These are phyloP conservation scores for Tinospora cordifolia DNA, from an alignment of 164 flowering plant genomes.

Conservation along the genomic window DNA sequence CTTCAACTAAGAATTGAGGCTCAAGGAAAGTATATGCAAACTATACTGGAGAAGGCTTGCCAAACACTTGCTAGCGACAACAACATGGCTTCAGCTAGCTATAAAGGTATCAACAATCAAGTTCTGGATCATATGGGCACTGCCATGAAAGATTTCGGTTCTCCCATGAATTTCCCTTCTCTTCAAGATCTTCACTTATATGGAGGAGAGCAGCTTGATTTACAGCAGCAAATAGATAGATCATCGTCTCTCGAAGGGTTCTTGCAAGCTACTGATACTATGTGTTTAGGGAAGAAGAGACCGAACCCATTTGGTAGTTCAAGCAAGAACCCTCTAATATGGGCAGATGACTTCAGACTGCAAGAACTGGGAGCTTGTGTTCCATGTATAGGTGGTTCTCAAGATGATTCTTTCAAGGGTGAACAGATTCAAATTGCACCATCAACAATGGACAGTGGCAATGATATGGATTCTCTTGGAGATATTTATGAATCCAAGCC, in stretches of 20 bases:
- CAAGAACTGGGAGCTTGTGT: constrained; percentile 48
- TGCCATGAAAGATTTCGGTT: constrained; percentile 39
- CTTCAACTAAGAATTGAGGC: constrained; percentile 93
- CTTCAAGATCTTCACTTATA: constrained; percentile 78
- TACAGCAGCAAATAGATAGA: constrained; percentile 37
- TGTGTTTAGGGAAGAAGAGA: constrained; percentile 53
- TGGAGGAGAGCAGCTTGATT: constrained; percentile 49
- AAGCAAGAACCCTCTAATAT: constrained; percentile 51
- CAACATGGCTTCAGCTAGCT: constrained; percentile 37
- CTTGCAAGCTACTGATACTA: constrained; percentile 22
- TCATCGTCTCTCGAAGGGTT: constrained; percentile 33
- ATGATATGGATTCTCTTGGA: constrained; percentile 39
- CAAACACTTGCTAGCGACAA: constrained; percentile 72
- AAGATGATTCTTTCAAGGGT: constrained; percentile 37
- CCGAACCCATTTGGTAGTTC: constrained; percentile 32
- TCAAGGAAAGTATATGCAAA: constrained; percentile 97
- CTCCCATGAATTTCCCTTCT: constrained; percentile 52
- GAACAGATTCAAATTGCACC: constrained; percentile 42
- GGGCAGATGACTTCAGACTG: constrained; percentile 56
- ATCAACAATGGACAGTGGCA: constrained; percentile 22
- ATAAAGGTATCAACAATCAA: constrained; percentile 29
- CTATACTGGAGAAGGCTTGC: constrained; percentile 85
- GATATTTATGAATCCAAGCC: constrained; percentile 63
- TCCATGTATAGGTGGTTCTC: constrained; percentile 31
- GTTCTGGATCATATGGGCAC: constrained; percentile 31